phyloP scores from a whole-genome alignment of 805 yeast species.

The Saccharomycopsis fodiens region DNA sequence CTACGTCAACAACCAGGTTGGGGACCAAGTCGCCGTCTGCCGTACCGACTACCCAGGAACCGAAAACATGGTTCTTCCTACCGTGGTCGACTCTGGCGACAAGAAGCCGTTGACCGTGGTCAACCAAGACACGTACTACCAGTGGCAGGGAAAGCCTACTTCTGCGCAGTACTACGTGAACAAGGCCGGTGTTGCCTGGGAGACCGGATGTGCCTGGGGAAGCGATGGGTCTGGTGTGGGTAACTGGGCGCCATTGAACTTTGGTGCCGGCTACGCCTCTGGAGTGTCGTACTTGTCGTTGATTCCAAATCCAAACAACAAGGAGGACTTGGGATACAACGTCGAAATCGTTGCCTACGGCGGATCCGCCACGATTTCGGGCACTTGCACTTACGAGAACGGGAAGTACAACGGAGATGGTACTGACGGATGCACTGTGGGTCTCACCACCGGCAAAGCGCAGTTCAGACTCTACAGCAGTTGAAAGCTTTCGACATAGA shows the following conservation, averaged over 20 bases:
- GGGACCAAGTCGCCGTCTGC: conserved; percentile 53
- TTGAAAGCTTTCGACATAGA: no score
- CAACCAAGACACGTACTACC: conserved; percentile 49
- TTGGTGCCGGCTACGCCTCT: conserved; percentile 82
- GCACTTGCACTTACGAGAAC: conserved; percentile 72
- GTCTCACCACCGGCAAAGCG: conserved; percentile 79
- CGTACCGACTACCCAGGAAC: conserved; percentile 81
- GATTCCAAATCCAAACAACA: conserved; percentile 93
- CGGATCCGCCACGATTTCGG: conserved; percentile 53
- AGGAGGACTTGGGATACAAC: conserved; percentile 57
- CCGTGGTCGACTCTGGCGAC: conserved; percentile 48
- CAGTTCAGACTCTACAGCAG: conserved; percentile 35
- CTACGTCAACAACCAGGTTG: conserved; percentile 42
- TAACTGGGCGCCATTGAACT: conserved; percentile 79
- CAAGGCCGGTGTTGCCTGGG: conserved; percentile 63
- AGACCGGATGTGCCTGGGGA: conserved; percentile 73
- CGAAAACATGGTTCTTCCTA: conserved; percentile 72
- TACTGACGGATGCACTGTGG: conserved; percentile 86
- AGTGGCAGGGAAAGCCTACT: conserved; percentile 56
- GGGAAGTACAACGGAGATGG: conserved; percentile 66
- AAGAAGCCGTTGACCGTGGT: conserved; percentile 49
- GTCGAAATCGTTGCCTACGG: conserved; percentile 72
- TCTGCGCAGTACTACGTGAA: conserved; percentile 72
- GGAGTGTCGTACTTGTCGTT: conserved; percentile 73
- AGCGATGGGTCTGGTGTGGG: conserved; percentile 49